Base-by-base conservation (phyloP, 73 alveolate species). In the Breviolum minutum region DNA sequence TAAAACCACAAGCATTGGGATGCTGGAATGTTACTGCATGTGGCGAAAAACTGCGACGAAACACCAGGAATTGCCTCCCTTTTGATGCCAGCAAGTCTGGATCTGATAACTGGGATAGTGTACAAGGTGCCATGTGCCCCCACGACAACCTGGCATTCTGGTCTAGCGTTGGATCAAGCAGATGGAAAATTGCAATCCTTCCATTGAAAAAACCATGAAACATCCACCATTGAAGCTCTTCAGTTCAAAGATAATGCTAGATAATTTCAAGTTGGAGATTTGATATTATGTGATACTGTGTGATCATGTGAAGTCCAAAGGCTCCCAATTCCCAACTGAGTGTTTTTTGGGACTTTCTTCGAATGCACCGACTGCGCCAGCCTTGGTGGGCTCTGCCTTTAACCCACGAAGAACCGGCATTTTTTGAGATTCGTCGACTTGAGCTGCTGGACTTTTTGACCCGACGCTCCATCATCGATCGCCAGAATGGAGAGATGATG, bases 401-500 rank as follows among this genome's bases (percentile, higher is more conserved):
- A 71, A 88, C 63, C 95, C 95, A 32, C 95, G 95, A 8, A 64
- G 68, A 30, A 60, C 95, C 79, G 95, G 70, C 95, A 24, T 32
- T 32, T 16, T 27, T 63, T 63, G 80, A 19, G 14, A 60, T 8
- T 6, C 14, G 61, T 60, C 13, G 85, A 74, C 32, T 11, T 74
- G 2, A 5, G 13, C 5, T 1, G 26, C 60, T 11, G 48, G 32
- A 40, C 2, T 17, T 17, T 17, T 24, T 40, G 5, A 13, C n/a
- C 85, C 17, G 29, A 13, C 9, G 2, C 2, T 77, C n/a, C 62
- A 62, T 80, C 26, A 13, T 66, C 26, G 32, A 16, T 60, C 30
- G 84, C 71, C 95, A 88, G 95, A 88, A 88, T 88, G 95, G 95
- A 88, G 95, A 88, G 95, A 88, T 30, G 95, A 88, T 68, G 85